Evolutionary conservation across 1,284 basidiomycete genomes (phyloP).

Genomic region (Malassezia nana): DNA sequence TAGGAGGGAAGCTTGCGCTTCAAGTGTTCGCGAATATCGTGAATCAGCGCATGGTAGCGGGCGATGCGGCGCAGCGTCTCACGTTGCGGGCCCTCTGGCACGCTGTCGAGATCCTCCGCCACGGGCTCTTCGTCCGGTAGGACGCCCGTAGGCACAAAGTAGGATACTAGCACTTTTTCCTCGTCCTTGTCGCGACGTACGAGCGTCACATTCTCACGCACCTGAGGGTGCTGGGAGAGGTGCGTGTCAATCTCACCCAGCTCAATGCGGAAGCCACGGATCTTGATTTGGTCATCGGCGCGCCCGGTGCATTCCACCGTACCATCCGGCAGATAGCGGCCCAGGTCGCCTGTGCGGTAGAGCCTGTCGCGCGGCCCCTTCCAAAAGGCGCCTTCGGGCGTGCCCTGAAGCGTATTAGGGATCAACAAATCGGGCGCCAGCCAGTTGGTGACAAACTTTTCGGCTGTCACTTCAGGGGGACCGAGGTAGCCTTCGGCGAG

Average conservation of each 20-base stretch:
- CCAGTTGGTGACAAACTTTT: conserved; percentile 51
- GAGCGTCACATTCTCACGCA: conserved; percentile 92
- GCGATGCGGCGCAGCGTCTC: conserved; percentile 39
- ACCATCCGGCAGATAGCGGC: conserved; percentile 84
- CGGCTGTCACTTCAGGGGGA: conserved; percentile 62
- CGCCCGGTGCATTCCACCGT: conserved; percentile 93
- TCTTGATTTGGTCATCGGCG: conserved; percentile 98
- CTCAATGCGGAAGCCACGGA: conserved; percentile 97
- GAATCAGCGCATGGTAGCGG: conserved; percentile 64
- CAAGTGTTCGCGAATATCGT: conserved; percentile 76
- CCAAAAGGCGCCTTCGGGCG: conserved; percentile 55
- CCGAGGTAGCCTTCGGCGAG: conserved; percentile 92
- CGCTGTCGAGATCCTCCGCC: conserved; percentile 16
- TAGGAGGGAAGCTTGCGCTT: conserved; percentile 86
- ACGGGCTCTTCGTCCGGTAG: conserved; percentile 55
- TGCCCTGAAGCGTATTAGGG: conserved; percentile 36
- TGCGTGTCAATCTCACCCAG: conserved; percentile 97
- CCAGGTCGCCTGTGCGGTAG: conserved; percentile 95
- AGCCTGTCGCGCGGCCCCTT: conserved; percentile 94
- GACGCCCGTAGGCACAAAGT: conserved; percentile 79
- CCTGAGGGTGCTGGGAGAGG: conserved; percentile 80
- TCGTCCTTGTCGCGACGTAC: conserved; percentile 97
- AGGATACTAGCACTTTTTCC: conserved; percentile 96
- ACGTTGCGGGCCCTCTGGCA: conserved; percentile 22
- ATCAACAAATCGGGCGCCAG: conserved; percentile 34